Conservation (phyloP, 129 eudicot species). For the Solidago caesia region DNA sequence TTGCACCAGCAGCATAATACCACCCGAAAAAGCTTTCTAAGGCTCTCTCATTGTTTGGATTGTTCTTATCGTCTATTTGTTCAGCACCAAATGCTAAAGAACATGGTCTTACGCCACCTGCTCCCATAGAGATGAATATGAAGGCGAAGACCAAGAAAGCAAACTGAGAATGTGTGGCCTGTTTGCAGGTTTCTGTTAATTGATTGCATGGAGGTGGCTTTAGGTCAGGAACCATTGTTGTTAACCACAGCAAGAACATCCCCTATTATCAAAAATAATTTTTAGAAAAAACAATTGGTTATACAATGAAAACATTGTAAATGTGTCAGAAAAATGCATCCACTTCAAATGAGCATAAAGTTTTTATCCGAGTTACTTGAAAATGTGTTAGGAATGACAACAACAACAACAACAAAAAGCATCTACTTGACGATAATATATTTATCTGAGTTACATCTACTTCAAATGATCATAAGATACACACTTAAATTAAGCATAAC, state of each 20-base stretch:
- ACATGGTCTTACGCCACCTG: constrained; percentile 85
- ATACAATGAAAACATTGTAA: too few species aligned
- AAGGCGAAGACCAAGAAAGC: constrained; percentile 55
- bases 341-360: too few species aligned
- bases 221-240: constrained; percentile 60
- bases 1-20: constrained; percentile 64
- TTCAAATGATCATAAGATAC: too few species aligned
- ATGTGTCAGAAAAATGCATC: too few species aligned
- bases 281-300: neutral
- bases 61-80: constrained; percentile 53
- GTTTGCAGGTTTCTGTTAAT: constrained; percentile 40
- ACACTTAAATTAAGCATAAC: too few species aligned
- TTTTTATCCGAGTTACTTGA: too few species aligned
- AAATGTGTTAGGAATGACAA: too few species aligned
- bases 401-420: too few species aligned
- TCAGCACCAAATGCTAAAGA: constrained; percentile 92
- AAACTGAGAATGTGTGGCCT: constrained; percentile 53
- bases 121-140: constrained; percentile 75
- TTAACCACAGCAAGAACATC: constrained; percentile 67
- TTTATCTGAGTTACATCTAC: too few species aligned
- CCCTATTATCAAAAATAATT: constrained; percentile 45
- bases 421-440: too few species aligned
- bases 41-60: constrained; percentile 45
- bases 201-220: constrained; percentile 67
- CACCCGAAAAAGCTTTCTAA: constrained; percentile 75